These are phyloP conservation scores for Bretschneidera sinensis DNA, from an alignment of 345 rosid genomes.

Conservation along the genomic window DNA sequence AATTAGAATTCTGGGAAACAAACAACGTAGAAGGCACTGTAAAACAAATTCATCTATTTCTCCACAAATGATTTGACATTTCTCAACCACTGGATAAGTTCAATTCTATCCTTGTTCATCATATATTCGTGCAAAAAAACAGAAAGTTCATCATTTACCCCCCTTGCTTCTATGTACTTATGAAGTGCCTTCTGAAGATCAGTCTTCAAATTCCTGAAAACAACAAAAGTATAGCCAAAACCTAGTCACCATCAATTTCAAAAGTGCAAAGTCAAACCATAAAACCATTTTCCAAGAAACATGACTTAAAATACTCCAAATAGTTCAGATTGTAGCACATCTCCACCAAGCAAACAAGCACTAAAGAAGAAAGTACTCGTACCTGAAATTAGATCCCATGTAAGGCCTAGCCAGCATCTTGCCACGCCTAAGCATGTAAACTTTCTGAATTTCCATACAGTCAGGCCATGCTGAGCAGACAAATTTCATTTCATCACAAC, in stretches of 20 bases:
- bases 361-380: background rate
- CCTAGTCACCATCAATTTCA: conserved; percentile 3
- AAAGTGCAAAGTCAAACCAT: background rate
- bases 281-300: background rate
- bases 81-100: conserved; percentile 59
- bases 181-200: conserved; percentile 38
- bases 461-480: conserved; percentile 73
- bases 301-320: background rate
- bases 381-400: conserved; percentile 68
- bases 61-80: conserved; percentile 45
- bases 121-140: conserved; percentile 66
- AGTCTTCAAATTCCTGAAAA: conserved; percentile 46
- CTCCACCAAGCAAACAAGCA: background rate
- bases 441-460: conserved; percentile 51
- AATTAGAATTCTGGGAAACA: background rate
- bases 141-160: conserved; percentile 52
- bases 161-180: conserved; percentile 54
- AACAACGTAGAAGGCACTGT: background rate
- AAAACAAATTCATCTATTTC: conserved; percentile 15
- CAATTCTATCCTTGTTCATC: conserved; percentile 70
- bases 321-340: background rate
- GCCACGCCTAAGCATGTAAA: conserved; percentile 36
- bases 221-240: conserved; percentile 6
- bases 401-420: conserved; percentile 35
- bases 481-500: conserved; percentile 37